Evolutionary conservation across 176 grass and related monocot species (phyloP).

Genomic region (Chrysopogon serrulatus): DNA sequence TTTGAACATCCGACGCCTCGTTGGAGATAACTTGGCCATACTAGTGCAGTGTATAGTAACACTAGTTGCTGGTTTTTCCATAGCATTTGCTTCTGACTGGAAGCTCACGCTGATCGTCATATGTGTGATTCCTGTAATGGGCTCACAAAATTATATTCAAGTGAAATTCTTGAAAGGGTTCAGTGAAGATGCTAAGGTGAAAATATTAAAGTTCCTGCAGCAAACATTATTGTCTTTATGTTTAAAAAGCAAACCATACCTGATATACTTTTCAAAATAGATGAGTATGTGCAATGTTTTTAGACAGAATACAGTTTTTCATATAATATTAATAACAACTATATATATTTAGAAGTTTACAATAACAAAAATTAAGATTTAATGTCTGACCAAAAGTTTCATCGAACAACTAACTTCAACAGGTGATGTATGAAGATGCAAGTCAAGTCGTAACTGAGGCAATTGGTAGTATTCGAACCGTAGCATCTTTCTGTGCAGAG

Average conservation of each 20-base stretch:
- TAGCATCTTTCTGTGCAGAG: conserved; percentile 64
- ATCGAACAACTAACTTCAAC: neutral
- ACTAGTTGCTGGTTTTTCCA: conserved; percentile 42
- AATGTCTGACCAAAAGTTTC: neutral
- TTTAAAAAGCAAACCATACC: neutral
- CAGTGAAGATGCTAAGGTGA: conserved; percentile 75
- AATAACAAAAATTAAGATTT: conserved; percentile 4
- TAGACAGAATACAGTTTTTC: neutral
- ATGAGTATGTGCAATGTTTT: neutral
- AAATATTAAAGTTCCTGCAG: neutral
- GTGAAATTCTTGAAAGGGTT: conserved; percentile 72
- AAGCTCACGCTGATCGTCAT: conserved; percentile 58
- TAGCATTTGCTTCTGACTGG: conserved; percentile 67
- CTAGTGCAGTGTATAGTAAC: conserved; percentile 47
- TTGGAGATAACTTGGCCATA: conserved; percentile 65
- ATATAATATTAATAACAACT: neutral
- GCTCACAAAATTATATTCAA: conserved; percentile 66
- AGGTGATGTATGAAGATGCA: conserved; percentile 69
- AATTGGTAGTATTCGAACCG: conserved; percentile 40
- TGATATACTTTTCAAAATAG: neutral
- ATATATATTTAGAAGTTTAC: neutral
- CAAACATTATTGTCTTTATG: neutral
- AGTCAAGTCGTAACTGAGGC: conserved; percentile 58
- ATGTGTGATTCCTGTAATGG: conserved; percentile 55
- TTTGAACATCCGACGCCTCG: conserved; percentile 49